A percentile compares a stretch with the other conserved stretches of the same genome.
These are phyloP conservation scores for Volvox carteri DNA, from an alignment of 163 green algal genomes.

Conservation along the genomic window DNA sequence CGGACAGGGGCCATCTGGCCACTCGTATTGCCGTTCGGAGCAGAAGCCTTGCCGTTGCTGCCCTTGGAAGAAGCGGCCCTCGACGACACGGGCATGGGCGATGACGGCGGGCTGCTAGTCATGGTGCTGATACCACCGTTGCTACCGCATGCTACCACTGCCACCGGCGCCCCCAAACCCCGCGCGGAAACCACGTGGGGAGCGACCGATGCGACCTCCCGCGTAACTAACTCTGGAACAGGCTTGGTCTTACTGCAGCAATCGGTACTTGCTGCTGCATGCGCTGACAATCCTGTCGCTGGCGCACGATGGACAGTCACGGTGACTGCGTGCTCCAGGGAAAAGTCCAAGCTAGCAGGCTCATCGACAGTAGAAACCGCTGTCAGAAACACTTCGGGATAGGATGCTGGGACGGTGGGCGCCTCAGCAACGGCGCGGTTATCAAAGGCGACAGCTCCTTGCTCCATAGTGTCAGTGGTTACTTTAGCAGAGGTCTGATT, in stretches of 20 bases:
- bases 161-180: no score
- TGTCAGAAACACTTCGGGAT: no score
- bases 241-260: neutral
- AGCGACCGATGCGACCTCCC: no score
- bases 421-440: no score
- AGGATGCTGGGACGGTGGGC: no score
- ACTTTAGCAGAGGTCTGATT: neutral
- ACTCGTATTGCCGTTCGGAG: no score
- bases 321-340: slow-evolving; percentile 22
- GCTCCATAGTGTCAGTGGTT: neutral
- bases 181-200: no score
- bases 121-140: neutral
- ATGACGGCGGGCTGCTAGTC: slow-evolving; percentile 3
- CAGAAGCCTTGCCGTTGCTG: no score
- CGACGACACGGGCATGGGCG: neutral
- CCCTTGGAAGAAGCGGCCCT: no score
- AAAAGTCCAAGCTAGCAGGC: neutral
- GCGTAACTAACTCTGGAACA: neutral
- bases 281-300: neutral
- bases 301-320: slow-evolving; percentile 22
- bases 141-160: neutral
- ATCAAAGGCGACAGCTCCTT: neutral
- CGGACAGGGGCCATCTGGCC: neutral
- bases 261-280: no score
- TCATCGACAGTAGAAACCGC: no score